phyloP scores from a whole-genome alignment of 371 early-diverging fungal genomes.

The Lichtheimia ornata region DNA sequence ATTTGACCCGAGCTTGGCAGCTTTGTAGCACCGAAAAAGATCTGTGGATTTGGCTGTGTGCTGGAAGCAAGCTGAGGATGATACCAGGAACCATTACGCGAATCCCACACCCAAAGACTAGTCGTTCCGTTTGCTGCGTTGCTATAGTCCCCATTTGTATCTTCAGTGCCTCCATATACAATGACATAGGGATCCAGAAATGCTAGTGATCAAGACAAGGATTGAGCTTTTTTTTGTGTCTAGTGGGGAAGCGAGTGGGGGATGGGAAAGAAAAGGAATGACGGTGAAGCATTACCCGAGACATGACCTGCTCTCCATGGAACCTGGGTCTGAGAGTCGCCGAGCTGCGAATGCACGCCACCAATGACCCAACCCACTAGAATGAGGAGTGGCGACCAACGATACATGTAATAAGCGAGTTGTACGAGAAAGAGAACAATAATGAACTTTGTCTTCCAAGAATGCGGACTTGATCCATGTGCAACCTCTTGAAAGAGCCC shows the following conservation, averaged over 20 bases:
- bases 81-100: conserved; percentile 45
- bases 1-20: conserved; percentile 44
- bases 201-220: neutral
- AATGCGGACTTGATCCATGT: too few species aligned
- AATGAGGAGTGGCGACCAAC: conserved; percentile 5
- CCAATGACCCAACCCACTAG: neutral
- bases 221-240: neutral
- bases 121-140: conserved; percentile 25
- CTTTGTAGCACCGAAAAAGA: conserved; percentile 31
- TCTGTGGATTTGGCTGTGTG: conserved; percentile 26
- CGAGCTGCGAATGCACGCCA: conserved; percentile 18
- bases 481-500: too few species aligned
- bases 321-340: conserved; percentile 30
- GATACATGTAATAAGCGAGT: neutral
- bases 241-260: too few species aligned
- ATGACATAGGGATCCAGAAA: conserved; percentile 13
- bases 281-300: conserved; percentile 27
- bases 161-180: conserved; percentile 20
- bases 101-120: conserved; percentile 47
- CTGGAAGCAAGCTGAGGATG: conserved; percentile 19
- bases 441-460: neutral
- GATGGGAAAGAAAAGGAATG: neutral
- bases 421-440: neutral
- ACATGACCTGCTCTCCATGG: conserved; percentile 54
- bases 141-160: conserved; percentile 17